Percentiles rank a stretch among this genome's conserved stretches.
Conservation (phyloP, 2,329 filamentous ascomycete genomes). For the Taxawa tesnikishii region DNA sequence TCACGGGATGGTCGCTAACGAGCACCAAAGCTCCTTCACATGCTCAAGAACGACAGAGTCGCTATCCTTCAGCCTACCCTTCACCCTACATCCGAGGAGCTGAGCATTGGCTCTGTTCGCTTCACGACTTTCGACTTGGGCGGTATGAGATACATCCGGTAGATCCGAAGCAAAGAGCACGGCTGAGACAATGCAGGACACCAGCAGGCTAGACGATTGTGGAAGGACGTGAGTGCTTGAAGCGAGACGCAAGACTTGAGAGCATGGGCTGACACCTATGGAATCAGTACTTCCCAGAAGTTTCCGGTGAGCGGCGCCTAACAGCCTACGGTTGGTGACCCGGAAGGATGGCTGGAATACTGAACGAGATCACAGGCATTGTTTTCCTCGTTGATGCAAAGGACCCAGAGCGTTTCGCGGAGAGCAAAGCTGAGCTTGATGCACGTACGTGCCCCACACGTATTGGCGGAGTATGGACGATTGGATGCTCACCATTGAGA, state of each 20-base stretch:
- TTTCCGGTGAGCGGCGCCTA: constrained; percentile 49
- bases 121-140: constrained; percentile 93
- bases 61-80: constrained; percentile 83
- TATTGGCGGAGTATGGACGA: too few species aligned
- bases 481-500: too few species aligned
- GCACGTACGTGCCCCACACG: constrained; percentile 22
- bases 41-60: constrained; percentile 93
- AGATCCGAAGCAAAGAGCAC: constrained; percentile 1
- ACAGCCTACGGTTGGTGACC: constrained; percentile 49
- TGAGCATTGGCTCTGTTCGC: constrained; percentile 66
- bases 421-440: constrained; percentile 95
- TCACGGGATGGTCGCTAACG: too few species aligned
- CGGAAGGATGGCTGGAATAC: neutral
- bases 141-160: constrained; percentile 31
- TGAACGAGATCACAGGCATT: constrained; percentile 48
- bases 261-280: neutral
- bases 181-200: constrained; percentile 30
- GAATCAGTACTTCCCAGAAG: constrained; percentile 77
- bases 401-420: constrained; percentile 85
- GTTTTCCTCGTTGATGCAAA: constrained; percentile 98
- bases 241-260: neutral
- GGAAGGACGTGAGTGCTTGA: constrained; percentile 52
- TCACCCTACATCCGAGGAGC: constrained; percentile 85
- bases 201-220: constrained; percentile 86
- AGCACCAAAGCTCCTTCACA: constrained; percentile 85